Percentiles rank a stretch among this genome's conserved stretches.
These are phyloP conservation scores for Salix exigua DNA, from an alignment of 345 rosid species.

Conservation along the genomic window DNA sequence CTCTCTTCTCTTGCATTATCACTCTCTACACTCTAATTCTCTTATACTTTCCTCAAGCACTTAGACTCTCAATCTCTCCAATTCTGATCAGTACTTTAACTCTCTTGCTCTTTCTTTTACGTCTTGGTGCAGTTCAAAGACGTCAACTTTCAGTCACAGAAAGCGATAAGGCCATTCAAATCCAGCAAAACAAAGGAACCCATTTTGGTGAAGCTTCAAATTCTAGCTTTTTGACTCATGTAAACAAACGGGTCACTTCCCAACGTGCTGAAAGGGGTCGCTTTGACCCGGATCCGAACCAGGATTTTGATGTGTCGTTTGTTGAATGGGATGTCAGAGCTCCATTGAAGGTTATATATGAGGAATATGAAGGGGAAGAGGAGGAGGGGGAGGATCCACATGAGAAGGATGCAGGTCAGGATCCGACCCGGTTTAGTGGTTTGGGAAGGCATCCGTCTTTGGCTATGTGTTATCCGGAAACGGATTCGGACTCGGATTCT, in stretches of 20 bases:
- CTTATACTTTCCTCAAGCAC: slow-evolving; percentile 46
- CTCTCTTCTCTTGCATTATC: slow-evolving; percentile 55
- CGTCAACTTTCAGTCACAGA: slow-evolving; percentile 8
- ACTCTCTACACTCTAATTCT: slow-evolving; percentile 48
- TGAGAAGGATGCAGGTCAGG: background rate
- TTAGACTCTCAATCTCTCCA: slow-evolving; percentile 43
- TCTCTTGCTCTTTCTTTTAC: slow-evolving; percentile 49
- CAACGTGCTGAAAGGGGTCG: background rate
- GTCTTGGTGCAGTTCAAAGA: slow-evolving; percentile 40
- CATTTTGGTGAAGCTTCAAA: background rate
- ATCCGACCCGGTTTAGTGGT: slow-evolving; percentile 16
- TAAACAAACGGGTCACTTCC: slow-evolving; percentile 21
- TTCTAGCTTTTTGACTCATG: background rate
- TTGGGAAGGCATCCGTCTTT: slow-evolving; percentile 43
- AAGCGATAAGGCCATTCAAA: background rate
- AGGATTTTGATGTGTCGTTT: slow-evolving; percentile 32
- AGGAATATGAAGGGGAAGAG: slow-evolving; percentile 51
- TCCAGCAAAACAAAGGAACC: background rate
- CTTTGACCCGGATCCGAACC: slow-evolving; percentile 1
- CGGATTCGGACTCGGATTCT: slow-evolving; percentile 45
- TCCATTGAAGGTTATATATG: slow-evolving; percentile 78
- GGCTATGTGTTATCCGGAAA: slow-evolving; percentile 58
- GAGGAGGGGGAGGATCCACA: slow-evolving; percentile 28
- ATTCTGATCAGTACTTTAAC: slow-evolving; percentile 44
- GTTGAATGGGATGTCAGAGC: slow-evolving; percentile 77